Evolutionary conservation across 371 early-diverging fungal genomes (phyloP).

Genomic region (Mortierella sp.): DNA sequence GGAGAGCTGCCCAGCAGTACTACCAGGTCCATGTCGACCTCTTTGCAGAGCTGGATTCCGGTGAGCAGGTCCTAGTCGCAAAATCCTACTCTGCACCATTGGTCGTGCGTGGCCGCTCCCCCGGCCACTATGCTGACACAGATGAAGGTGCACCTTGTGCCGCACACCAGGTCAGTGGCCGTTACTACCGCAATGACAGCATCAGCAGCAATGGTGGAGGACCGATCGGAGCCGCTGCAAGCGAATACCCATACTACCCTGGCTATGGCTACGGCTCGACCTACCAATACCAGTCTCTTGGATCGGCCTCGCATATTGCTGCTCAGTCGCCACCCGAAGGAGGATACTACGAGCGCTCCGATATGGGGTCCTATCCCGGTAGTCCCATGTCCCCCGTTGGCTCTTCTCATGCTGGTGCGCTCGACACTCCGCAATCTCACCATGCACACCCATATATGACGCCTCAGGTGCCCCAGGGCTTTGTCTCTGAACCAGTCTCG

Average conservation of each 20-base stretch:
- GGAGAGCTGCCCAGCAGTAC: conserved; percentile 93
- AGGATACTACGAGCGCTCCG: conserved; percentile 35
- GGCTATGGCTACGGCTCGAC: conserved; percentile 36
- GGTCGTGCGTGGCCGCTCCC: conserved; percentile 94
- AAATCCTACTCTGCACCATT: conserved; percentile 80
- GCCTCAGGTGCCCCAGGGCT: conserved; percentile 38
- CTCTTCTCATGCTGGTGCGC: conserved; percentile 21
- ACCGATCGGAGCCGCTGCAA: conserved; percentile 7
- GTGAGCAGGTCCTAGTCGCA: conserved; percentile 69
- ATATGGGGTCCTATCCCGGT: conserved; percentile 30
- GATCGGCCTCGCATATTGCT: conserved; percentile 44
- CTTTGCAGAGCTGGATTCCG: conserved; percentile 69
- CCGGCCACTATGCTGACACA: conserved; percentile 89
- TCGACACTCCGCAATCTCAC: conserved; percentile 14
- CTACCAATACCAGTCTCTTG: conserved; percentile 43
- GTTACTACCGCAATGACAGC: conserved; percentile 45
- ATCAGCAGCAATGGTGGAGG: conserved; percentile 36
- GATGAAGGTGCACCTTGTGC: conserved; percentile 36
- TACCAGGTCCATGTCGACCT: conserved; percentile 79
- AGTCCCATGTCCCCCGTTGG: conserved; percentile 38
- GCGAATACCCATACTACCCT: conserved; percentile 43
- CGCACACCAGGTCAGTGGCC: conserved; percentile 22
- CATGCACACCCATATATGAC: conserved; percentile 25
- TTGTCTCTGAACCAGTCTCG: conserved; percentile 37
- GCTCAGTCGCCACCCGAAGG: conserved; percentile 26